Percentiles rank a stretch among this genome's conserved stretches.
These are phyloP conservation scores for Ophiostoma quercus DNA, from an alignment of 2,329 filamentous ascomycete species.

Conservation along the genomic window DNA sequence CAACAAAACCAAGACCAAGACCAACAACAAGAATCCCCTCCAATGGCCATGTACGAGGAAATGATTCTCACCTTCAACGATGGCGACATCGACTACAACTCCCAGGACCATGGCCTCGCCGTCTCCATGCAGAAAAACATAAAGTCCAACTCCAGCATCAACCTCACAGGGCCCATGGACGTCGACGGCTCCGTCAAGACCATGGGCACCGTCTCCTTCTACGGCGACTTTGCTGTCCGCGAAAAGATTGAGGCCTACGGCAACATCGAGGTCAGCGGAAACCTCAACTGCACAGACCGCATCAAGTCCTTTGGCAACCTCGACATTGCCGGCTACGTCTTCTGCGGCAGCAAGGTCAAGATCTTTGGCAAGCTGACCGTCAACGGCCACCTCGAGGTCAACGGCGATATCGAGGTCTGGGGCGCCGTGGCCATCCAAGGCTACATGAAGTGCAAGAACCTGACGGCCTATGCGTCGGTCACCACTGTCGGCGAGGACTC, in stretches of 20 bases:
- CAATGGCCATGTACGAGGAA: constrained; percentile 20
- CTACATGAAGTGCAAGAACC: constrained; percentile 40
- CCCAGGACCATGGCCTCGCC: neutral
- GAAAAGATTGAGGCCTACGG: constrained; percentile 46
- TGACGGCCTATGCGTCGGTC: constrained; percentile 44
- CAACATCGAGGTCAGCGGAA: constrained; percentile 40
- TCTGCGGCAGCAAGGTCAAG: constrained; percentile 40
- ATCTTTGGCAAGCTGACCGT: constrained; percentile 45
- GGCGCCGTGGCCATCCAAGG: constrained; percentile 44
- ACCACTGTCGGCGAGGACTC: constrained; percentile 44
- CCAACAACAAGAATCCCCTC: neutral
- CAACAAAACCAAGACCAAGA: neutral
- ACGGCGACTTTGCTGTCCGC: constrained; percentile 42
- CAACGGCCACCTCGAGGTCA: constrained; percentile 40
- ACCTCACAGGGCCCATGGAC: constrained; percentile 43
- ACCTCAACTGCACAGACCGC: constrained; percentile 35
- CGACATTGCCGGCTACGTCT: constrained; percentile 38
- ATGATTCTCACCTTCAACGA: constrained; percentile 25
- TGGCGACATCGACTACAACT: constrained; percentile 26
- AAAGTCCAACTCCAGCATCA: constrained; percentile 40
- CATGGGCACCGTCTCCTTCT: constrained; percentile 41
- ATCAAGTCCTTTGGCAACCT: constrained; percentile 47
- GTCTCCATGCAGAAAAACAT: constrained; percentile 35
- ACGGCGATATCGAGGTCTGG: constrained; percentile 43
- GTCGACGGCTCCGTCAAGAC: constrained; percentile 45